Base-by-base conservation (phyloP, 140 eudicot species). In the Senecio squalidus region DNA sequence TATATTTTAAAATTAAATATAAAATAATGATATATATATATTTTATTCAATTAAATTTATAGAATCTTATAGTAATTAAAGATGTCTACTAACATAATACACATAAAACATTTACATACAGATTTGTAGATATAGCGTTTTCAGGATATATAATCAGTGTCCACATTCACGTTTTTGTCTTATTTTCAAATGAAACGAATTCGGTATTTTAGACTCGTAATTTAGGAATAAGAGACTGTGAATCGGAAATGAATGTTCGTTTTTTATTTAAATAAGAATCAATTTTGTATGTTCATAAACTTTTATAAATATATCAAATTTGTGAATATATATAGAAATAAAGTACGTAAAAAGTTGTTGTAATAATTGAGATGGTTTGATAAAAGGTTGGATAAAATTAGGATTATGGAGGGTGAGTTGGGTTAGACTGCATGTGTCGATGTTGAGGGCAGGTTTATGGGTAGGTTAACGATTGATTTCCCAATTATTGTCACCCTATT, bases 361-460 rank as follows among this genome's bases (percentile, higher is more conserved):
- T 18, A 10, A 8, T 44, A 54, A 55, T 23, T 45, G 25, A 49
- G 60, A 28, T 64, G 34, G 56, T 54, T 72, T 72, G 77, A 72
- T 72, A 47, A 38, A 72, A 56, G 55, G 72, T 72, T 57, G 62
- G 77, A 64, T 56, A 52, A 58, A 64, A 38, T 55, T 57, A 56
- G 61, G 66, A 57, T 72, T 58, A 47, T 55, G 77, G 72, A 72
- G 77, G 77, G 62, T 72, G 72, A 72, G 77, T 72, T 72, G 77
- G 77, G 75, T 70, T 70, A 60, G 75, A 70, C 62, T 60, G 40
- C 69, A 70, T 70, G 55, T 38, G n/a, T n/a, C n/a, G 62, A 60
- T 70, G 63, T 29, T 60, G 69, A 69, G 64, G n/a, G 72, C 71
- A 72, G 77, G 72, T 72, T 72, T 16, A 56, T 5, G 67, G 72